phyloP scores from a whole-genome alignment of 208 protist species.

The Leishmania gerbilli region DNA sequence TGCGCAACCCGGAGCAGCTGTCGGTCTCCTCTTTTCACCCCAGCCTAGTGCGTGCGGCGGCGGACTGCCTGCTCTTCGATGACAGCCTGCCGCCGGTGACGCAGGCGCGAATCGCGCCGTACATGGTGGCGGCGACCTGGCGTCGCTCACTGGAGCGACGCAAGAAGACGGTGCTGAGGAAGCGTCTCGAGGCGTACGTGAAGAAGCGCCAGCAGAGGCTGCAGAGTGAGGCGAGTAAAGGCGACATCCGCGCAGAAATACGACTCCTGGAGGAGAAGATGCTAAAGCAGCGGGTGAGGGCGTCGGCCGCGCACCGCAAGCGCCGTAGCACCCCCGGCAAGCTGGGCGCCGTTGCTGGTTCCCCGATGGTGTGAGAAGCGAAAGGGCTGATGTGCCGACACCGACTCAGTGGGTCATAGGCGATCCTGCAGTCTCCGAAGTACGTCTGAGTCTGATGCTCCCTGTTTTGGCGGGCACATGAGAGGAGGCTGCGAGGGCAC shows the following conservation, averaged over 20 bases:
- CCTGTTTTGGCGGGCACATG: background rate
- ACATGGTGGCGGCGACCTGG: conserved; percentile 79
- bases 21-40: conserved; percentile 63
- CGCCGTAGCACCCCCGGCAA: background rate
- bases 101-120: conserved; percentile 40
- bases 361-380: background rate
- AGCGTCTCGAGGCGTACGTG: conserved; percentile 24
- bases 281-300: conserved; percentile 21
- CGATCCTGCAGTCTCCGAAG: background rate
- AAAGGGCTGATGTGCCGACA: background rate
- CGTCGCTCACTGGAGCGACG: conserved; percentile 37
- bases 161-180: conserved; percentile 46
- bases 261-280: conserved; percentile 28
- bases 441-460: background rate
- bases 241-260: conserved; percentile 28
- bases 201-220: conserved; percentile 24
- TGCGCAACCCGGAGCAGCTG: conserved; percentile 86
- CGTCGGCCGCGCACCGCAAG: conserved; percentile 5
- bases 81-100: conserved; percentile 64
- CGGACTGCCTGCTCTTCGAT: conserved; percentile 83
- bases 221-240: conserved; percentile 13
- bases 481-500: background rate
- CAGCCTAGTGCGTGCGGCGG: conserved; percentile 56
- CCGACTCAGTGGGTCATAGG: background rate
- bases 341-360: no score